Conservation (phyloP, 805 yeast genomes). For the Phaffomyces thermotolerans region DNA sequence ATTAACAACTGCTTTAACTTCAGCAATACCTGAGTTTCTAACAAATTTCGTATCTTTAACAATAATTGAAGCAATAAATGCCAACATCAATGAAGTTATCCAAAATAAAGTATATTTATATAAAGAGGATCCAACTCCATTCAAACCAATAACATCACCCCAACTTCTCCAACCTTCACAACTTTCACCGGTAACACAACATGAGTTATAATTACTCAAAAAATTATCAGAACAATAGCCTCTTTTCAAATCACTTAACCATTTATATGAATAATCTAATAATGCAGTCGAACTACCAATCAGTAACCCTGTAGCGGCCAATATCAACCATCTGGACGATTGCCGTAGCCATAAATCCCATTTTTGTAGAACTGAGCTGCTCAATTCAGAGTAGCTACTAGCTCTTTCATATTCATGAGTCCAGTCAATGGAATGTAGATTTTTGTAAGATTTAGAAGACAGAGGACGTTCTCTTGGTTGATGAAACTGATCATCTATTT, state of each 20-base stretch:
- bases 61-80: conserved; percentile 29
- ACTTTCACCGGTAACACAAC: conserved; percentile 27
- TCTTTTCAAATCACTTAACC: conserved; percentile 44
- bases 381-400: not conserved
- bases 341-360: conserved; percentile 9
- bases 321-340: conserved; percentile 37
- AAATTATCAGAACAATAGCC: conserved; percentile 40
- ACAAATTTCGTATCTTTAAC: conserved; percentile 30
- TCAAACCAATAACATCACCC: conserved; percentile 24
- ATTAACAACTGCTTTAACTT: conserved; percentile 57
- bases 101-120: conserved; percentile 31
- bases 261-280: conserved; percentile 42
- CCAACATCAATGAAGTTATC: conserved; percentile 32
- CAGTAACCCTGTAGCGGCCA: conserved; percentile 37
- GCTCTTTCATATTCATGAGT: conserved; percentile 32
- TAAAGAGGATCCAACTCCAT: conserved; percentile 24
- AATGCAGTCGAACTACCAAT: conserved; percentile 43
- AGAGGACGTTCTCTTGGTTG: conserved; percentile 3
- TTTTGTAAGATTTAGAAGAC: conserved; percentile 25
- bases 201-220: conserved; percentile 20
- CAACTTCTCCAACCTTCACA: conserved; percentile 30
- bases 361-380: not conserved
- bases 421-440: conserved; percentile 47
- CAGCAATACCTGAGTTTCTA: conserved; percentile 62
- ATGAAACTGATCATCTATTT: not conserved